A percentile compares a stretch with the other conserved stretches of the same genome.
These are phyloP conservation scores for Kwoniella sp. DNA, from an alignment of 768 basidiomycete genomes.

Conservation along the genomic window DNA sequence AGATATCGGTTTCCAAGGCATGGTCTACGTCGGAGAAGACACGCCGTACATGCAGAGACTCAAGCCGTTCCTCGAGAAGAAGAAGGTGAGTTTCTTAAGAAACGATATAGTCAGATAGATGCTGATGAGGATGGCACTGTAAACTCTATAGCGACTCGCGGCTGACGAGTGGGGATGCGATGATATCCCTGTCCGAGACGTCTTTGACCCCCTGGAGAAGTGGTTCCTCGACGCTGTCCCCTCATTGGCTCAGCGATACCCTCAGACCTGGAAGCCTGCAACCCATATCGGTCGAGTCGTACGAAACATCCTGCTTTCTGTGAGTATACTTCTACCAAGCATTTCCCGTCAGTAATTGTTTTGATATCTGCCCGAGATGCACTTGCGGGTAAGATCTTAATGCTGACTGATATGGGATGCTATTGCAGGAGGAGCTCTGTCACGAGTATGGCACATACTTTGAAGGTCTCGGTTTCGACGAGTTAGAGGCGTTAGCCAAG, in stretches of 20 bases:
- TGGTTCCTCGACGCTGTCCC: conserved; percentile 56
- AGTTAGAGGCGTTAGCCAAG: conserved; percentile 69
- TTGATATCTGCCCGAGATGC: too few relatives aligned
- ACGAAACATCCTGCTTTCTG: conserved; percentile 69
- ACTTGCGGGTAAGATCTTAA: too few relatives aligned
- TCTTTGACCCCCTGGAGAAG: conserved; percentile 69
- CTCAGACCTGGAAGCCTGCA: conserved; percentile 56
- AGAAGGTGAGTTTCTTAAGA: conserved; percentile 58
- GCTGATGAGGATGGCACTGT: neutral
- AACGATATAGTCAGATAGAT: neutral
- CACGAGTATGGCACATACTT: conserved; percentile 56
- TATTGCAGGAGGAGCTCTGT: conserved; percentile 43
- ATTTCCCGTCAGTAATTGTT: conserved; percentile 55
- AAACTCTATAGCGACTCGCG: conserved; percentile 63
- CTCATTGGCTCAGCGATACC: conserved; percentile 61
- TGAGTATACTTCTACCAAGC: conserved; percentile 58
- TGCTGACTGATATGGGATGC: too few relatives aligned
- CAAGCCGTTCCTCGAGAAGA: conserved; percentile 70
- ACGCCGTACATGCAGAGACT: conserved; percentile 72
- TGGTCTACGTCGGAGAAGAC: conserved; percentile 70
- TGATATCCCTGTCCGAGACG: conserved; percentile 60
- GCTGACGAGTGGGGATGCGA: conserved; percentile 79
- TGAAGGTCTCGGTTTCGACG: conserved; percentile 55
- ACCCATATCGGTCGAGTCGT: conserved; percentile 59
- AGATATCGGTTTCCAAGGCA: conserved; percentile 58